Base-by-base conservation (phyloP, 1,284 basidiomycete species). In the Cystobasidium slooffiae region DNA sequence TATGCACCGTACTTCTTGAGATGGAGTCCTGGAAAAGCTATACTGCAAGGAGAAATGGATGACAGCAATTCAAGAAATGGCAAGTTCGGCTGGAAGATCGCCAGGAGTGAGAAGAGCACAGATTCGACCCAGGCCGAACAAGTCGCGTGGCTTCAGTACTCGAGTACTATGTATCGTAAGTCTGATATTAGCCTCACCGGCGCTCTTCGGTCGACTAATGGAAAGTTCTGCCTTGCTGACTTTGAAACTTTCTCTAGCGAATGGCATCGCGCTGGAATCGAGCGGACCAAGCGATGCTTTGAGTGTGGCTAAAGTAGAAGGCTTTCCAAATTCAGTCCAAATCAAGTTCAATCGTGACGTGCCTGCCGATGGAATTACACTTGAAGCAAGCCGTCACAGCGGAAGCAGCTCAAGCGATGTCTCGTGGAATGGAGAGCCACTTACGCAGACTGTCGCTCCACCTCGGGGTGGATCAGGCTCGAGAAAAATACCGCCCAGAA, bases 1-100 rank as follows among this genome's bases (percentile, higher is more conserved):
- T 75, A 77, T 64, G 75, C 77, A 9, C 78, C 78, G 20, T 75
- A 66, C 52, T 79, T 79, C 59, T 8, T 79, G 18, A 73, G 78
- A 6, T 79, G 78, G 78, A 75, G 75, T 10, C 56, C 63, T 18
- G 78, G 78, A 1, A 72, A 75, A 6, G 76, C 76, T 7, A 58
- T 52, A 49, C 62, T 78, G 24, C n/a, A 72, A n/a, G 73, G 65
- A n/a, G 75, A 75, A 41, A 56, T 55, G 1, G 43, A 49, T 14
- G 62, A 41, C 6, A 76, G 76, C 39, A 66, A 77, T 68, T 12
- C 78, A 16, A 24, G 22, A 18, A 58, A n/a, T 18, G 78, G 78
- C 6, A 55, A 52, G 22, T 47, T 75, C 10, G 73, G 59, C 0
- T 79, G 77, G 72, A 18, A 14, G 4, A 68, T 78, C 53, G 55